phyloP scores from a whole-genome alignment of 495 filamentous ascomycete species.

The Xylaria scruposa region DNA sequence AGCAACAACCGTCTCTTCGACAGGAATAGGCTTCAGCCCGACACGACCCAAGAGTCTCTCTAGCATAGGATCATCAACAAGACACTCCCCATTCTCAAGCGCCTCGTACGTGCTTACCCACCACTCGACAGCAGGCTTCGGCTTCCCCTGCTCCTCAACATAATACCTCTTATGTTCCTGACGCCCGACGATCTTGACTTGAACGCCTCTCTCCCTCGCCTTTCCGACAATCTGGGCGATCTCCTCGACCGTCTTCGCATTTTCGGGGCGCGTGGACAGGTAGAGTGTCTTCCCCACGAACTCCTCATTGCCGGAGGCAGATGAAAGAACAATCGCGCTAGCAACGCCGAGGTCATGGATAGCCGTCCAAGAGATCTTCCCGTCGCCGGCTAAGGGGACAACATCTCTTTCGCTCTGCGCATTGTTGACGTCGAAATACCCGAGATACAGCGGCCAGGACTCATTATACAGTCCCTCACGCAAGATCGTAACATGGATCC shows the following conservation, averaged over 20 bases:
- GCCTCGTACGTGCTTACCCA: slow-evolving; percentile 55
- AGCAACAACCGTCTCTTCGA: slow-evolving; percentile 42
- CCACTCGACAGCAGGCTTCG: slow-evolving; percentile 47
- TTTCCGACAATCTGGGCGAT: slow-evolving; percentile 43
- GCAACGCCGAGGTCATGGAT: slow-evolving; percentile 53
- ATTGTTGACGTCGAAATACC: slow-evolving; percentile 58
- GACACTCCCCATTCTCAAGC: slow-evolving; percentile 49
- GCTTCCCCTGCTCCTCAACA: slow-evolving; percentile 43
- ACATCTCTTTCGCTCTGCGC: slow-evolving; percentile 30
- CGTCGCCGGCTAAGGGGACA: slow-evolving; percentile 49
- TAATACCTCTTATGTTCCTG: slow-evolving; percentile 51
- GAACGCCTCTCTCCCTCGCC: slow-evolving; percentile 34
- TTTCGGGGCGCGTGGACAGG: slow-evolving; percentile 37
- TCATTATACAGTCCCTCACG: slow-evolving; percentile 72
- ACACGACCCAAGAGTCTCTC: slow-evolving; percentile 43
- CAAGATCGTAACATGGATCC: slow-evolving; percentile 57
- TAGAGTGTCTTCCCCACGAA: slow-evolving; percentile 48
- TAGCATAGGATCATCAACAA: slow-evolving; percentile 48
- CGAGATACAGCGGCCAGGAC: slow-evolving; percentile 72
- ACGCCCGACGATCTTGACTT: slow-evolving; percentile 35
- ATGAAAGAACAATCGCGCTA: slow-evolving; percentile 44
- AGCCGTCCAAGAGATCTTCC: slow-evolving; percentile 50
- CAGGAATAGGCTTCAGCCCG: slow-evolving; percentile 43
- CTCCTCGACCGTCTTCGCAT: slow-evolving; percentile 42
- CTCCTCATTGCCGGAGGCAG: slow-evolving; percentile 27